A percentile compares a stretch with the other conserved stretches of the same genome.
phyloP scores from a whole-genome alignment of 2,329 filamentous ascomycete genomes.

The Didymella glomerata region DNA sequence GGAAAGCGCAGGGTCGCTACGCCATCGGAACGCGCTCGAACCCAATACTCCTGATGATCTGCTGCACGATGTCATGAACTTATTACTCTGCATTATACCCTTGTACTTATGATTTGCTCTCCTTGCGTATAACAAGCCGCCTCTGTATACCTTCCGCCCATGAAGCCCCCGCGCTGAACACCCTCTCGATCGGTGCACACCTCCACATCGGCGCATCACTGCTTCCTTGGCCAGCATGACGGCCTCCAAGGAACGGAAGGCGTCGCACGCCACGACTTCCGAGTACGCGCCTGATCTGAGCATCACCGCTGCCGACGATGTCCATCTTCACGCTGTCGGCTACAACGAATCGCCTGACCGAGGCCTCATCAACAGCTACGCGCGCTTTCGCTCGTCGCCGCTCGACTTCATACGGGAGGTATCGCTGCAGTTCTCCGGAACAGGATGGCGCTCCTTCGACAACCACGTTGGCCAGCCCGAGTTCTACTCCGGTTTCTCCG shows the following conservation, averaged over 20 bases:
- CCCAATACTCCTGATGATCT: conserved; percentile 8
- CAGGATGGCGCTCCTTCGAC: conserved; percentile 95
- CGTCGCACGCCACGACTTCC: conserved; percentile 10
- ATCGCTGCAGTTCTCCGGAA: conserved; percentile 88
- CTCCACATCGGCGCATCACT: background rate
- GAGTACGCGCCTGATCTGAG: conserved; percentile 56
- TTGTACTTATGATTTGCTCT: background rate
- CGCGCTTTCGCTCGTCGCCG: conserved; percentile 79
- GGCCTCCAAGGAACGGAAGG: conserved; percentile 6
- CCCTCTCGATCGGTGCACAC: background rate
- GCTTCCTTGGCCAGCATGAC: conserved; percentile 9
- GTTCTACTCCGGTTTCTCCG: conserved; percentile 90
- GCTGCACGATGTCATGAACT: conserved; percentile 19
- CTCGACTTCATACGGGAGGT: conserved; percentile 90
- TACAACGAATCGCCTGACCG: conserved; percentile 63
- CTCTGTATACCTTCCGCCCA: background rate
- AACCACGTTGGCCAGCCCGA: conserved; percentile 88
- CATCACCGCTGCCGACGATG: conserved; percentile 55
- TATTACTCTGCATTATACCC: conserved; percentile 2
- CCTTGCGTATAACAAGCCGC: background rate
- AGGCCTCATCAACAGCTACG: conserved; percentile 81
- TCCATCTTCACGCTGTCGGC: conserved; percentile 56
- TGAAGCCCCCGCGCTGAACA: conserved; percentile 12
- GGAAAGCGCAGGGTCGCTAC: conserved; percentile 21
- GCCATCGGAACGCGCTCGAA: conserved; percentile 13